Evolutionary conservation across 441 rosid species (phyloP).

Genomic region (California macrophylla): DNA sequence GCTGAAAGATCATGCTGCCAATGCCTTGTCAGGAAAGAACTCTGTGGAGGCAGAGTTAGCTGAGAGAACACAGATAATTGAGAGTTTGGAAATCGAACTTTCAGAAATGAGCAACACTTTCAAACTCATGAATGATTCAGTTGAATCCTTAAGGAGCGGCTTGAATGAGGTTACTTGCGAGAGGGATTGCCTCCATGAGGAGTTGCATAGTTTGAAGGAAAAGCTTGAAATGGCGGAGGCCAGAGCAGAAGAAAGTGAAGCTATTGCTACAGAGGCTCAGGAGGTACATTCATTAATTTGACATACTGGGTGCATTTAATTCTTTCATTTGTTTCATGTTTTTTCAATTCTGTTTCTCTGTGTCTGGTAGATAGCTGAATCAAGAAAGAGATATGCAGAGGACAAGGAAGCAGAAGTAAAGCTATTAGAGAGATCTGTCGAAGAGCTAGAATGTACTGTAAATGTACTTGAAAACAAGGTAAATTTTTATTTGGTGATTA

Average conservation of each 20-base stretch:
- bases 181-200: slow-evolving; percentile 52
- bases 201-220: slow-evolving; percentile 52
- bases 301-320: neutral
- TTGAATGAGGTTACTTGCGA: slow-evolving; percentile 44
- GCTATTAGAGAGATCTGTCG: slow-evolving; percentile 84
- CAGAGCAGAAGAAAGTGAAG: slow-evolving; percentile 49
- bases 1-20: slow-evolving; percentile 37
- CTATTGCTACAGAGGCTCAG: slow-evolving; percentile 56
- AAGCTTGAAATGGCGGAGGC: slow-evolving; percentile 43
- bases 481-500: slow-evolving; percentile 18
- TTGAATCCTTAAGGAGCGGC: slow-evolving; percentile 43
- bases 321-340: slow-evolving; percentile 14
- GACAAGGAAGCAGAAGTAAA: slow-evolving; percentile 86
- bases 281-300: slow-evolving; percentile 38
- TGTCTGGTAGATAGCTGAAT: slow-evolving; percentile 60
- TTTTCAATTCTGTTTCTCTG: slow-evolving; percentile 12
- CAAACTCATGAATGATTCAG: slow-evolving; percentile 50
- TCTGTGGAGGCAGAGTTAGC: slow-evolving; percentile 49
- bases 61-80: slow-evolving; percentile 41
- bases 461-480: slow-evolving; percentile 86
- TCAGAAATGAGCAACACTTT: slow-evolving; percentile 51
- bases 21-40: slow-evolving; percentile 38
- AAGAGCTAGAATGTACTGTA: slow-evolving; percentile 80
- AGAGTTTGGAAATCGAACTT: slow-evolving; percentile 72
- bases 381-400: slow-evolving; percentile 57